Conservation (phyloP, 805 yeast genomes). For the Blastobotrys mokoenaii region DNA sequence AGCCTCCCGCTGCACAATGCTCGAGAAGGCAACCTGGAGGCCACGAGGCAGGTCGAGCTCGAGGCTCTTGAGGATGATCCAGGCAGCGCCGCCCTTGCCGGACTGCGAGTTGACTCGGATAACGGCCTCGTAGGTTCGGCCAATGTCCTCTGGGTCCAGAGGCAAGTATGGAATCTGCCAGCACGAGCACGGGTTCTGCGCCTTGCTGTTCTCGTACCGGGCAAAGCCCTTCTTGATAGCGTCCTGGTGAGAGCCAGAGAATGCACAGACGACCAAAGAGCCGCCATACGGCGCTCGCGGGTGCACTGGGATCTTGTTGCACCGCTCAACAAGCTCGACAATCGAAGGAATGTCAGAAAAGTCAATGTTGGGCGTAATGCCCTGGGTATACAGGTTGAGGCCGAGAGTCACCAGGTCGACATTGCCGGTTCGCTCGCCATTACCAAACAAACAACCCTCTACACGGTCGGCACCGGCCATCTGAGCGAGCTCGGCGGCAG, state of each 20-base stretch:
- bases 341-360: conserved; percentile 58
- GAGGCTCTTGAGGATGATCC: conserved; percentile 70
- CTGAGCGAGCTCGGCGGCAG: conserved; percentile 75
- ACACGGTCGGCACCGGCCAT: conserved; percentile 84
- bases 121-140: conserved; percentile 86
- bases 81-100: conserved; percentile 86
- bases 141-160: conserved; percentile 76
- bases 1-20: conserved; percentile 59
- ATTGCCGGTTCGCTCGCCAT: conserved; percentile 83
- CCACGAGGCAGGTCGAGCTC: conserved; percentile 78
- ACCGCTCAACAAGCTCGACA: conserved; percentile 65
- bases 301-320: conserved; percentile 74
- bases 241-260: conserved; percentile 81
- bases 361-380: conserved; percentile 61
- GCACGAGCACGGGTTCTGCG: conserved; percentile 27
- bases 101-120: conserved; percentile 82
- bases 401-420: conserved; percentile 77
- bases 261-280: conserved; percentile 73
- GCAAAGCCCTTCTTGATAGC: conserved; percentile 79
- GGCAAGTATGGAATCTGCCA: conserved; percentile 82
- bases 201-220: conserved; percentile 25
- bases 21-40: conserved; percentile 67
- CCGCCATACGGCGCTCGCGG: conserved; percentile 81
- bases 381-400: conserved; percentile 71
- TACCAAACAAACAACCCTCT: conserved; percentile 79